These are phyloP conservation scores for Parmelia sp. DNA, from an alignment of 495 filamentous ascomycete genomes.

Conservation along the genomic window DNA sequence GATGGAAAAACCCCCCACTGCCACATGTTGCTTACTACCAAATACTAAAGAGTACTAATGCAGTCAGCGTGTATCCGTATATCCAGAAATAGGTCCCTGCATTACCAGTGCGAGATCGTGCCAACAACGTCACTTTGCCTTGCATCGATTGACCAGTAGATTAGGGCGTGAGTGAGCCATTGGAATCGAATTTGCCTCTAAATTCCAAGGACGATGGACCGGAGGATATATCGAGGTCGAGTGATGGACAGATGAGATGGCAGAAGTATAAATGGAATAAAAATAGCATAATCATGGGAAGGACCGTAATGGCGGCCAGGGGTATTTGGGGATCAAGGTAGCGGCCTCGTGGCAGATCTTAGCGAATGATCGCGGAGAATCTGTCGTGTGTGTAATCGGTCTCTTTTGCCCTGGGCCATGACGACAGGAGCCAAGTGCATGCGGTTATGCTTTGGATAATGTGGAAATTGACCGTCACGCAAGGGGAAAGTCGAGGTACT, in stretches of 20 bases:
- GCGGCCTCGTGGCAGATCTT: slow-evolving; percentile 15
- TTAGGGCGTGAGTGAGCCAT: neutral
- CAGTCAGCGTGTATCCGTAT: slow-evolving; percentile 40
- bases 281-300: slow-evolving; percentile 9
- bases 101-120: neutral
- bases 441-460: neutral
- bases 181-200: neutral
- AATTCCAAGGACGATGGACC: neutral
- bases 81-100: slow-evolving; percentile 30
- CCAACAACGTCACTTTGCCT: slow-evolving; percentile 5
- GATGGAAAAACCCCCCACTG: slow-evolving; percentile 14
- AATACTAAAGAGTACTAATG: slow-evolving; percentile 32
- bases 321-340: neutral
- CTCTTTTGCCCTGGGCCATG: neutral
- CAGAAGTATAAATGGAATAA: neutral
- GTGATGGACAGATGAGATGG: slow-evolving; percentile 3
- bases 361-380: neutral
- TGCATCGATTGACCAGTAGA: neutral
- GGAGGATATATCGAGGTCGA: neutral
- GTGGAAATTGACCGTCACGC: slow-evolving; percentile 3
- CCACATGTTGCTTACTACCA: slow-evolving; percentile 17
- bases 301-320: slow-evolving; percentile 17
- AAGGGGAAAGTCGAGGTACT: slow-evolving; percentile 5
- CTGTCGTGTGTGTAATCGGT: neutral
- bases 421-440: neutral